These are phyloP conservation scores for Geranium incanum DNA, from an alignment of 441 rosid genomes.

Conservation along the genomic window DNA sequence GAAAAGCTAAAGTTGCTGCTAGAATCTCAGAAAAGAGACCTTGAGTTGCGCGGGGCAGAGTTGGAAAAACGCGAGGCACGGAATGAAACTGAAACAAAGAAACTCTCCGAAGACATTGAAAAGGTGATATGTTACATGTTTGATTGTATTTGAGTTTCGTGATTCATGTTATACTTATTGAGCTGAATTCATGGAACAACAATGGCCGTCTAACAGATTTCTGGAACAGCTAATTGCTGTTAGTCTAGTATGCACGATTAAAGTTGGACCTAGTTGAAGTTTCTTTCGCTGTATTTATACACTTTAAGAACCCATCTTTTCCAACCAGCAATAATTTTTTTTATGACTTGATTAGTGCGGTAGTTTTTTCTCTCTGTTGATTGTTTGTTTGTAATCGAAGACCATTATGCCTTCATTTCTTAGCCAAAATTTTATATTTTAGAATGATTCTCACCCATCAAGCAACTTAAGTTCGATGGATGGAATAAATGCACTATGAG, in stretches of 20 bases:
- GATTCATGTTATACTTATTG: not conserved
- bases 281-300: not conserved
- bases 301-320: not conserved
- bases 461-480: not conserved
- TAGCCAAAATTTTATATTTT: not conserved
- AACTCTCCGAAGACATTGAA: constrained; percentile 54
- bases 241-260: not conserved
- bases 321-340: not conserved
- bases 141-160: constrained; percentile 12
- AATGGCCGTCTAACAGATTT: not conserved
- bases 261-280: not conserved
- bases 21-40: constrained; percentile 64
- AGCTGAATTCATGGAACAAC: not conserved
- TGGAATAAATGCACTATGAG: not conserved
- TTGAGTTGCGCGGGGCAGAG: constrained; percentile 55
- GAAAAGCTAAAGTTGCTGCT: constrained; percentile 70
- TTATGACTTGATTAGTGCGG: not conserved
- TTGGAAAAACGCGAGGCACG: constrained; percentile 68
- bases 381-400: not conserved
- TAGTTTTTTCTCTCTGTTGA: not conserved
- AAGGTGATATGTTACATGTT: constrained; percentile 36
- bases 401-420: not conserved
- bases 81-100: constrained; percentile 63
- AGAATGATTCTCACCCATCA: not conserved
- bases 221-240: not conserved